These are phyloP conservation scores for Prosopis cineraria DNA, from an alignment of 306 rosid species.

Conservation along the genomic window DNA sequence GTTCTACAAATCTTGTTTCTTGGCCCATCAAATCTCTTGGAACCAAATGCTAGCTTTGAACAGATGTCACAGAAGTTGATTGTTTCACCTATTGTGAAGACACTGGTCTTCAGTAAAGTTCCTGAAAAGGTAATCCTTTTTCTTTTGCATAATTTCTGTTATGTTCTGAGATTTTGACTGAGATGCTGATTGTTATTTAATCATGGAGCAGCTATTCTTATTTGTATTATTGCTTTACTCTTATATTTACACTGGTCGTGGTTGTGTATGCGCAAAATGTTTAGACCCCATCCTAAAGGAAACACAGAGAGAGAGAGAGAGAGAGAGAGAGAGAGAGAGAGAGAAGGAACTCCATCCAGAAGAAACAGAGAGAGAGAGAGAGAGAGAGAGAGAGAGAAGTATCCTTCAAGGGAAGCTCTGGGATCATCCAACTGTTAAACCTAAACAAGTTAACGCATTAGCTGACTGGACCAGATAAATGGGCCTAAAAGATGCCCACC, in stretches of 20 bases:
- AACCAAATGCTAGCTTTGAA: slow-evolving; percentile 82
- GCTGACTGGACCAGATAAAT: neutral
- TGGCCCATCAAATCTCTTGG: slow-evolving; percentile 93
- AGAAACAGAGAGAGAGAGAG: too few relatives aligned
- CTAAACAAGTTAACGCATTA: neutral
- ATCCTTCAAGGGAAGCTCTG: neutral
- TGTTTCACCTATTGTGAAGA: slow-evolving; percentile 96
- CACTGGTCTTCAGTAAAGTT: slow-evolving; percentile 91
- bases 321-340: too few relatives aligned
- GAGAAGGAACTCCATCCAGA: too few relatives aligned
- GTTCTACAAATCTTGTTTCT: slow-evolving; percentile 96
- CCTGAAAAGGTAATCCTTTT: slow-evolving; percentile 74
- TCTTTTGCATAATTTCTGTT: slow-evolving; percentile 7
- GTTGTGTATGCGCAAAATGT: neutral
- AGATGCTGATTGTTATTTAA: slow-evolving; percentile 1
- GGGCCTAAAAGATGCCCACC: neutral
- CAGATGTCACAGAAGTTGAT: slow-evolving; percentile 96
- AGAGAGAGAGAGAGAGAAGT: too few relatives aligned
- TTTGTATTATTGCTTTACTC: neutral
- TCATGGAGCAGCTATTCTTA: slow-evolving; percentile 2
- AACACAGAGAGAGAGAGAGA: too few relatives aligned
- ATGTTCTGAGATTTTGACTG: neutral
- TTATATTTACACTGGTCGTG: neutral
- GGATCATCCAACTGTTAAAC: neutral
- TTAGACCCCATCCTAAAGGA: neutral